These are phyloP conservation scores for Lentithecium fluviatile DNA, from an alignment of 495 filamentous ascomycete genomes.

Conservation along the genomic window DNA sequence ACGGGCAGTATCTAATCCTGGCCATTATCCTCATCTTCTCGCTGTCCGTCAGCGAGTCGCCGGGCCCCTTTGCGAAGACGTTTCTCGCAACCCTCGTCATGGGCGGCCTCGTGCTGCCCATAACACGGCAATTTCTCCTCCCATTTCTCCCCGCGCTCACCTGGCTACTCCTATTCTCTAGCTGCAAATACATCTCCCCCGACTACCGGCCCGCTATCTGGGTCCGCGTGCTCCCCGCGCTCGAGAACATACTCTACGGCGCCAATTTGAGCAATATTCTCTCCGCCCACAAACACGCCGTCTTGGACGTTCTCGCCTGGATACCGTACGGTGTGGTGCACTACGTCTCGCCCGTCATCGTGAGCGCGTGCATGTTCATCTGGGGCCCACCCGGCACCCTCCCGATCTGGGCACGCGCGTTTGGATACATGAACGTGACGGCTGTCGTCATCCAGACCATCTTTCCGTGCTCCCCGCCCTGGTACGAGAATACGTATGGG, in stretches of 20 bases:
- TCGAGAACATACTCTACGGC: constrained; percentile 95
- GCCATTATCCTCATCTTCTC: constrained; percentile 75
- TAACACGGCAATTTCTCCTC: constrained; percentile 86
- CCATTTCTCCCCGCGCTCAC: constrained; percentile 80
- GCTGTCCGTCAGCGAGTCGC: constrained; percentile 71
- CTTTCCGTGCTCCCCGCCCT: constrained; percentile 91
- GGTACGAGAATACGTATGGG: constrained; percentile 88
- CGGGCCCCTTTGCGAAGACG: constrained; percentile 70
- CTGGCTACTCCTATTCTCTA: constrained; percentile 86
- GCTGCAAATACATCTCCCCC: constrained; percentile 70
- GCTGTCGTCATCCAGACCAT: constrained; percentile 82
- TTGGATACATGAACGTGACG: constrained; percentile 86
- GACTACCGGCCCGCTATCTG: constrained; percentile 88
- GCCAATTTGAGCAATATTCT: constrained; percentile 95
- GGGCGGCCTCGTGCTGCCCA: constrained; percentile 73
- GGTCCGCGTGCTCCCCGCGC: constrained; percentile 89
- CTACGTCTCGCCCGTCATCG: constrained; percentile 77
- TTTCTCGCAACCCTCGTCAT: constrained; percentile 63
- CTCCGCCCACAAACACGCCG: constrained; percentile 76
- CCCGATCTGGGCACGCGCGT: constrained; percentile 79
- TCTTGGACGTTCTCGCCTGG: constrained; percentile 87
- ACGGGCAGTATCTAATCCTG: constrained; percentile 79
- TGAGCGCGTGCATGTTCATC: constrained; percentile 73
- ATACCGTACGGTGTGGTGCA: constrained; percentile 88
- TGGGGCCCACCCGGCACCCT: constrained; percentile 82